These are phyloP conservation scores for Rhizophagus sp. DNA, from an alignment of 192 early-diverging fungal genomes.

Conservation along the genomic window DNA sequence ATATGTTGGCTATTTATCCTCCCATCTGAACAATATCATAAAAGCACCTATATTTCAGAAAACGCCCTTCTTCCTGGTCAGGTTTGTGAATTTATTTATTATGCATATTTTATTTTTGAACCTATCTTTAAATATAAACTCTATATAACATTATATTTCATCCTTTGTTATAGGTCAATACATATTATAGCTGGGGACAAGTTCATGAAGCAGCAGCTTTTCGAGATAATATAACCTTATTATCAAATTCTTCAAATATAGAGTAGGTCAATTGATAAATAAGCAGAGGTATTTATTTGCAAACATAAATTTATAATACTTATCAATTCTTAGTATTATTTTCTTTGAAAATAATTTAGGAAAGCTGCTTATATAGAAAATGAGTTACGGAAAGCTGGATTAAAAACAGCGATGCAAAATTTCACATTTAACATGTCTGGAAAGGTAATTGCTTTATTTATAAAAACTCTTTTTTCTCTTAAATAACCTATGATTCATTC, in stretches of 20 bases:
- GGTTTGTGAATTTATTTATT: conserved; percentile 39
- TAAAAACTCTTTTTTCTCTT: background rate
- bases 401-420: conserved; percentile 54
- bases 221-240: conserved; percentile 38
- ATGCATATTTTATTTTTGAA: background rate
- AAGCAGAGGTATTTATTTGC: conserved; percentile 10
- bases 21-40: conserved; percentile 63
- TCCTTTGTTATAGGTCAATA: conserved; percentile 49
- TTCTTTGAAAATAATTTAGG: conserved; percentile 27
- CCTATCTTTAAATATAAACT: background rate
- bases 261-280: conserved; percentile 37
- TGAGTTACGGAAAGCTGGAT: conserved; percentile 51
- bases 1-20: conserved; percentile 65
- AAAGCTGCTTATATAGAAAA: conserved; percentile 51
- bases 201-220: conserved; percentile 45
- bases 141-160: background rate
- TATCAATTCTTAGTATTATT: background rate
- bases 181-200: conserved; percentile 49
- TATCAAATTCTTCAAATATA: conserved; percentile 32
- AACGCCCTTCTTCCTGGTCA: conserved; percentile 76
- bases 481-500: background rate
- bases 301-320: background rate
- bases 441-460: conserved; percentile 26
- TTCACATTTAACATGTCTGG: conserved; percentile 42
- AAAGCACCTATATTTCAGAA: conserved; percentile 72